These are phyloP conservation scores for Aspergillus olivimuriae DNA, from an alignment of 495 filamentous ascomycete genomes.

Conservation along the genomic window DNA sequence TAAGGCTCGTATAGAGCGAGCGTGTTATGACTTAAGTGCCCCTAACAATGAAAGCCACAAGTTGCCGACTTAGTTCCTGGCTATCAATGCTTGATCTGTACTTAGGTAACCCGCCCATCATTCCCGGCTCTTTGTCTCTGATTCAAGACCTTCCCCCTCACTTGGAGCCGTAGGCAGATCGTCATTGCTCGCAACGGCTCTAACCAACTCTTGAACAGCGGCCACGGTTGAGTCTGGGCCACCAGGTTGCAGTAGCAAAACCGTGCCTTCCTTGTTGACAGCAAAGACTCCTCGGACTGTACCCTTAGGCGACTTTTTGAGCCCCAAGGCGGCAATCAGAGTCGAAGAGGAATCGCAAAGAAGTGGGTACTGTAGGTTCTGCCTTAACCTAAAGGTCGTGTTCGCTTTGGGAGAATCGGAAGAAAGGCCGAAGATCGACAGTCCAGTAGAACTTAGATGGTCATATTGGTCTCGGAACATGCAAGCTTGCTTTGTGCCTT, in stretches of 20 bases:
- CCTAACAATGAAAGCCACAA: too few relatives aligned
- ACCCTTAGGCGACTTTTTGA: constrained; percentile 71
- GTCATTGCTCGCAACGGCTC: not conserved
- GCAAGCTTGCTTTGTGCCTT: constrained; percentile 84
- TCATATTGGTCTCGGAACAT: constrained; percentile 79
- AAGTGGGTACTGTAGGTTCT: constrained; percentile 80
- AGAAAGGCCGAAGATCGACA: constrained; percentile 83
- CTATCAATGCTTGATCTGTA: too few relatives aligned
- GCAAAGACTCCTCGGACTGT: constrained; percentile 82
- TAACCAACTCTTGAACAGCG: constrained; percentile 33
- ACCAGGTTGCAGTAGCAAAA: constrained; percentile 34
- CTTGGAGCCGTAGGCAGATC: not conserved
- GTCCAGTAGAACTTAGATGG: constrained; percentile 70
- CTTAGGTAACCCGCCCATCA: too few relatives aligned
- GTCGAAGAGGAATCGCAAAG: constrained; percentile 72
- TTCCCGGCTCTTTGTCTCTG: too few relatives aligned
- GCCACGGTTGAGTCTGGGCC: constrained; percentile 47
- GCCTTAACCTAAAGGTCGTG: constrained; percentile 81
- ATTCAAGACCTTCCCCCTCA: not conserved
- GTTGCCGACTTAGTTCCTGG: too few relatives aligned
- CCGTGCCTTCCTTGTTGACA: constrained; percentile 61
- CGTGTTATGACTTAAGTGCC: too few relatives aligned
- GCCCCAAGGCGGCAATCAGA: constrained; percentile 67
- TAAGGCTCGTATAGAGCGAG: too few relatives aligned
- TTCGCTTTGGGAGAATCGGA: constrained; percentile 83